phyloP scores from a whole-genome alignment of 2,329 filamentous ascomycete genomes.

The Botryosphaeria dothidea region DNA sequence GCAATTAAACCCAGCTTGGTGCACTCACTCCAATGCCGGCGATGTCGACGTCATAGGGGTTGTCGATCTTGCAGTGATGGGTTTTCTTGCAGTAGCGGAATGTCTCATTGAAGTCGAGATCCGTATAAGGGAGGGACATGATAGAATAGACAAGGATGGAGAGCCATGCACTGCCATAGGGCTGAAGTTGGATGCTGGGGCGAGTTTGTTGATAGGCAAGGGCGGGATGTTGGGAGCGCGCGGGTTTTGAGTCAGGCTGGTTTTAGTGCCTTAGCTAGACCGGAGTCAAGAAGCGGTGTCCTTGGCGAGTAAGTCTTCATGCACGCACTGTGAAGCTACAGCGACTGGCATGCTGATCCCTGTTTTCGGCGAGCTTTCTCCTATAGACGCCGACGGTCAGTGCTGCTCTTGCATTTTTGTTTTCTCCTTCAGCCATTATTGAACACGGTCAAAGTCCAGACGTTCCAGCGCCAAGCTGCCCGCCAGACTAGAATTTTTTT shows the following conservation, averaged over 20 bases:
- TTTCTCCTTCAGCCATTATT: too few relatives aligned
- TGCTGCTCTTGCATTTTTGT: too few relatives aligned
- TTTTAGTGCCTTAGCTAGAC: not conserved
- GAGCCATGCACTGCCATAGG: not conserved
- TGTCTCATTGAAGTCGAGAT: not conserved
- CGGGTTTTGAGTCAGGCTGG: not conserved
- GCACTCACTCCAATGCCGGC: slow-evolving; percentile 8
- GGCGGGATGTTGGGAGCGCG: not conserved
- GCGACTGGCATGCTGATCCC: not conserved
- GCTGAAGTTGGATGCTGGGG: not conserved
- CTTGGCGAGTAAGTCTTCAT: not conserved
- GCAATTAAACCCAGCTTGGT: not conserved
- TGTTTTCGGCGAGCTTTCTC: not conserved
- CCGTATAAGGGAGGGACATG: not conserved
- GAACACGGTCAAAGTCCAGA: too few relatives aligned
- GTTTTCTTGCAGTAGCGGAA: slow-evolving; percentile 2
- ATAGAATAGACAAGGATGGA: not conserved
- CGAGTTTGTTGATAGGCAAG: too few relatives aligned
- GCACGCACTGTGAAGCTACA: too few relatives aligned
- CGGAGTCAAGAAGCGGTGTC: not conserved
- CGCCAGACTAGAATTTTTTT: too few relatives aligned
- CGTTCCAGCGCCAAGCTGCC: too few relatives aligned
- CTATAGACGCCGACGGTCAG: too few relatives aligned
- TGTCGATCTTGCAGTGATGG: not conserved
- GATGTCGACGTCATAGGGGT: slow-evolving; percentile 9